These are phyloP conservation scores for Tetracladium marchalianum DNA, from an alignment of 495 filamentous ascomycete species.

Conservation along the genomic window DNA sequence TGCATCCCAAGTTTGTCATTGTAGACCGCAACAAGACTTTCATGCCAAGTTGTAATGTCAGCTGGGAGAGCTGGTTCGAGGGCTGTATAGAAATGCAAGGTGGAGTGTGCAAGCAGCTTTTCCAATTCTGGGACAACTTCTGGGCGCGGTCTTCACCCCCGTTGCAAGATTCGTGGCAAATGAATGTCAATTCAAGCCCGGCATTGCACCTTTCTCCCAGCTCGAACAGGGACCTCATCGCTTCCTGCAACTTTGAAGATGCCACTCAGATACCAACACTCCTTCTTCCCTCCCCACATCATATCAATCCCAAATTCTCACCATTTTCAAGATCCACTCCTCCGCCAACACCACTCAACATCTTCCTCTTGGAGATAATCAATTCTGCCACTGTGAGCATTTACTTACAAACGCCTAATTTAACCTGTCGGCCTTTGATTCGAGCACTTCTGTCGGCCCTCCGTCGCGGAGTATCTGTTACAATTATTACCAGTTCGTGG, in stretches of 20 bases:
- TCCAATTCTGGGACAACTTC: conserved; percentile 47
- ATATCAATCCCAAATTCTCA: conserved; percentile 46
- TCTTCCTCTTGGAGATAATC: conserved; percentile 45
- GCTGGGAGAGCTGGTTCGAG: conserved; percentile 70
- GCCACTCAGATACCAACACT: conserved; percentile 27
- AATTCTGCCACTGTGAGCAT: conserved; percentile 39
- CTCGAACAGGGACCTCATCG: background rate
- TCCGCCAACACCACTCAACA: conserved; percentile 60
- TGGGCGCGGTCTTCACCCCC: conserved; percentile 32
- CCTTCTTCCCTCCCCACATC: conserved; percentile 60
- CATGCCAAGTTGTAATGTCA: conserved; percentile 64
- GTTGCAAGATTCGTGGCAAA: background rate
- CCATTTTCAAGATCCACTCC: conserved; percentile 30
- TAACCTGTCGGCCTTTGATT: conserved; percentile 50
- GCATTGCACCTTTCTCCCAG: background rate
- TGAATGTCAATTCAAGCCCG: background rate
- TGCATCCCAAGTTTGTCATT: conserved; percentile 70
- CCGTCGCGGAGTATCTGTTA: conserved; percentile 49
- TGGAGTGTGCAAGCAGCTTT: conserved; percentile 38
- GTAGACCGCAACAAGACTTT: conserved; percentile 51
- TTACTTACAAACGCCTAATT: conserved; percentile 61
- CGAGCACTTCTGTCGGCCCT: conserved; percentile 41
- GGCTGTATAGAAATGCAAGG: conserved; percentile 53
- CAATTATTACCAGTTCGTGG: conserved; percentile 48
- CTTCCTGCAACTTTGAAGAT: background rate